Base-by-base conservation (phyloP, 1,139 yeast species). In the Debaryomyces robertsiae region DNA sequence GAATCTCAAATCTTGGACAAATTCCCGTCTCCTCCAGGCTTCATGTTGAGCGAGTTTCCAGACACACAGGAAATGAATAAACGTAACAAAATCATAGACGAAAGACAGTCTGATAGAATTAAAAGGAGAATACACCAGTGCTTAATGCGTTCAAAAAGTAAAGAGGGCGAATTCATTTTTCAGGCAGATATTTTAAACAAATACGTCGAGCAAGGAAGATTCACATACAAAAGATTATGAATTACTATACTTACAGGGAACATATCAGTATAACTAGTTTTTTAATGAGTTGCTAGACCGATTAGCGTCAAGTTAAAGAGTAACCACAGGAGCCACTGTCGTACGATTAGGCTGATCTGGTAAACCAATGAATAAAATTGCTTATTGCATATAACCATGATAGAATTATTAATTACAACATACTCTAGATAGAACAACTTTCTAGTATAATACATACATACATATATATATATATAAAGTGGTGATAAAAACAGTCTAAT, bases 21-120 rank as follows among this genome's bases (percentile, higher is more conserved):
- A 51, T 75, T 78, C 18, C 77, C 75, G 38, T 77, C 84, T 3
- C 88, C 88, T 1, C 85, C 85, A 2, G 87, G 87, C 1, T 81
- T 74, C 57, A 82, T 79, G 60, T 60, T 73, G 32, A 71, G 82
- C 31, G 86, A 80, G 44, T 82, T 83, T 50, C 86, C 88, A 1
- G 64, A 65, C 11, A 79, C 86, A 0, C 86, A 80, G 47, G 82
- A 81, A 52, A 56, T 63, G 28, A 28, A 11, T 19, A 52, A 49
- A 18, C 39, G 64, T 15, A 43, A 45, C 17, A 39, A 45, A 14
- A 41, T 55, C 11, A 40, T 57, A 9, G 46, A 47, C 9, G 40
- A 45, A 16, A 36, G 63, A 30, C 63, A 58, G 40, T 32, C 28
- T 6, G 49, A 44, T n/a, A 36, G 64, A 32, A 41, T 59, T 2